Base-by-base conservation (phyloP, 2,329 filamentous ascomycete species). In the Onygenales sp. region DNA sequence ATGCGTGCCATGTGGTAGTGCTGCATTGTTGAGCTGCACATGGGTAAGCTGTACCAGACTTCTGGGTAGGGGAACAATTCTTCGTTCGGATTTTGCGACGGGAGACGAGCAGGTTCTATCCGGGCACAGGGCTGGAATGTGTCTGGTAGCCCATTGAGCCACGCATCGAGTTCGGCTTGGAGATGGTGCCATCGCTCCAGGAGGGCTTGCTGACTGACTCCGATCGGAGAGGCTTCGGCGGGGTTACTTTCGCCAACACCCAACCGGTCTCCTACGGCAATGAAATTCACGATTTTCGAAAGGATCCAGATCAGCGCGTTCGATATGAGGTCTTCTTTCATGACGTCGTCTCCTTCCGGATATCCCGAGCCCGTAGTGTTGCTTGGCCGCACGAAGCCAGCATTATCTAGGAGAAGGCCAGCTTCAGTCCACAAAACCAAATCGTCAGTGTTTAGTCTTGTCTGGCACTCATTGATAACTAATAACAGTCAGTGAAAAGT, bases 231-330 rank as follows among this genome's bases (percentile, higher is more conserved):
- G 27, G 61, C 53, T 10, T 65, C 59, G 37, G 62, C 54, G 27
- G 65, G 52, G 34, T 58, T 55, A 49, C 59, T 58, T 32, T 63
- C 60, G 11, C 56, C 56, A 34, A 63, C 60, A 44, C 64, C 70
- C 3, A 79, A 61, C 4, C 76, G 74, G 53, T 82, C 80, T 0
- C 80, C 79, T 0, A 76, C 73, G 6, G 77, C 80, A 52, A 85
- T 78, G 62, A 80, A 84, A 61, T 86, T 86, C 50, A 84, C 77
- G 4, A 85, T 77, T 59, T 85, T 85, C 6, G 81, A 79, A 54
- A 83, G 73, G 7, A 86, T 75, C 82, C 82, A 86, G 5, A 85
- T 77, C 3, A 87, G 64, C 0, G 80, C 78, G 59, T 86, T 86
- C 42, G 77, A 79, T 51, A 83, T 79, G 56, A 83, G 74, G 56